These are phyloP conservation scores for Neofusicoccum parvum DNA, from an alignment of 2,329 filamentous ascomycete genomes.

Conservation along the genomic window DNA sequence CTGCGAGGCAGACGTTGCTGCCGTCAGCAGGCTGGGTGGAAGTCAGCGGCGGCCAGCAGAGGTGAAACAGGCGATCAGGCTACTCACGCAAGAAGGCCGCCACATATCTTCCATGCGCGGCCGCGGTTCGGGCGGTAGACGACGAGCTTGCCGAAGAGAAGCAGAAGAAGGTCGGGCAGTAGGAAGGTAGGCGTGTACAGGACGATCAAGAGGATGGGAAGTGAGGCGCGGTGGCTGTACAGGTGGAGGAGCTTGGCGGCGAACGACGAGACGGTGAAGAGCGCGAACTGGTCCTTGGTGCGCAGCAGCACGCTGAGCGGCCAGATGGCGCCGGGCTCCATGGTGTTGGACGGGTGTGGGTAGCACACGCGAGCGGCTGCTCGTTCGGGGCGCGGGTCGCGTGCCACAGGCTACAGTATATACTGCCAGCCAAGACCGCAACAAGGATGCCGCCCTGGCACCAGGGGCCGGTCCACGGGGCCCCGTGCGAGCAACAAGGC, in stretches of 20 bases:
- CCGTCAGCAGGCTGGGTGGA: slow-evolving; percentile 32
- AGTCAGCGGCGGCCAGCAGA: not conserved
- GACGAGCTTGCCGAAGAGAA: slow-evolving; percentile 33
- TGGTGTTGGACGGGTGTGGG: not conserved
- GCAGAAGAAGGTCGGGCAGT: slow-evolving; percentile 37
- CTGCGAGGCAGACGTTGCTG: slow-evolving; percentile 37
- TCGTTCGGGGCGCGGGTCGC: not conserved
- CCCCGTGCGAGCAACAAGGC: not conserved
- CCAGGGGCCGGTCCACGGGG: too few relatives aligned
- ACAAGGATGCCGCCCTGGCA: too few relatives aligned
- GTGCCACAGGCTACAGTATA: not conserved
- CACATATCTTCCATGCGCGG: slow-evolving; percentile 23
- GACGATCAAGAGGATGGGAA: slow-evolving; percentile 37
- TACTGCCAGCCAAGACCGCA: not conserved
- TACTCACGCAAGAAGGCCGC: slow-evolving; percentile 36
- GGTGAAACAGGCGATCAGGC: not conserved
- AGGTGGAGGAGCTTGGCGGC: slow-evolving; percentile 39
- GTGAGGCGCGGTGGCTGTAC: slow-evolving; percentile 34
- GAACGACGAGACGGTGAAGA: slow-evolving; percentile 37
- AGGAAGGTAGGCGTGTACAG: slow-evolving; percentile 44
- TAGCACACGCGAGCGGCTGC: slow-evolving; percentile 1
- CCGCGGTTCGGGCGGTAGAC: slow-evolving; percentile 27
- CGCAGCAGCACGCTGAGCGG: slow-evolving; percentile 12
- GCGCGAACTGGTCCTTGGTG: slow-evolving; percentile 28
- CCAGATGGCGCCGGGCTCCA: slow-evolving; percentile 1